Evolutionary conservation across 768 basidiomycete species (phyloP), one percentile per base, ranked within the genome.

Genomic region (Boletellus ananiceps): DNA sequence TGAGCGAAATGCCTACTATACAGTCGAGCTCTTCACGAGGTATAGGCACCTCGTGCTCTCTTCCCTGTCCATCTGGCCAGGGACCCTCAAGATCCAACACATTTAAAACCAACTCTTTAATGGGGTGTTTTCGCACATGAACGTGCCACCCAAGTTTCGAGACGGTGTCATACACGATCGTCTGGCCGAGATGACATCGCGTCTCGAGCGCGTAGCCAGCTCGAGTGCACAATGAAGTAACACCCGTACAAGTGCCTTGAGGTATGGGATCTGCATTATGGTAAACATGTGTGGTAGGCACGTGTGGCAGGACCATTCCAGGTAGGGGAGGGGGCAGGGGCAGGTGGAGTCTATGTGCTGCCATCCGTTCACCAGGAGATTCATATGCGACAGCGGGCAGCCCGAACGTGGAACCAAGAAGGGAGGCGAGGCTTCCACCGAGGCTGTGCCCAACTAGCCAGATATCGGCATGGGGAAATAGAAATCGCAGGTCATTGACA

Each of bases 201-300:
- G 76, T 77, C 63, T 82, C 82, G 33, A 82, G 64, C 31, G 82
- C 84, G 56, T 80, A 86, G n/a, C 84, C 85, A 11, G 74, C 84
- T 38, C 76, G 73, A 34, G 79, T 75, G 50, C 85, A 87, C 0
- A 73, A 61, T 9, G 76, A 81, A 14, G 70, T 52, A 16, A 72
- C 40, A 25, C 80, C 80, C 5, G 72, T 80, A 59, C 81, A 82
- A 21, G 71, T 61, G 23, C 78, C 78, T 52, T 79, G 80, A 6
- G 85, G 80, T 57, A 87, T 81, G 7, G 85, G 85, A 61, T 87
- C 84, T 32, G 84, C 84, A 31, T 72, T 87, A 64, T 86, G 80
- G 65, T 81, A 86, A 41, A 86, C 71, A 57, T 82, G 81, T 0
- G 66, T 71, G 48, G 64, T 37, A 35, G 69, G 63, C 25, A 69